Base-by-base conservation (phyloP, 2,329 filamentous ascomycete genomes). In the Botrytis hyacinthi region DNA sequence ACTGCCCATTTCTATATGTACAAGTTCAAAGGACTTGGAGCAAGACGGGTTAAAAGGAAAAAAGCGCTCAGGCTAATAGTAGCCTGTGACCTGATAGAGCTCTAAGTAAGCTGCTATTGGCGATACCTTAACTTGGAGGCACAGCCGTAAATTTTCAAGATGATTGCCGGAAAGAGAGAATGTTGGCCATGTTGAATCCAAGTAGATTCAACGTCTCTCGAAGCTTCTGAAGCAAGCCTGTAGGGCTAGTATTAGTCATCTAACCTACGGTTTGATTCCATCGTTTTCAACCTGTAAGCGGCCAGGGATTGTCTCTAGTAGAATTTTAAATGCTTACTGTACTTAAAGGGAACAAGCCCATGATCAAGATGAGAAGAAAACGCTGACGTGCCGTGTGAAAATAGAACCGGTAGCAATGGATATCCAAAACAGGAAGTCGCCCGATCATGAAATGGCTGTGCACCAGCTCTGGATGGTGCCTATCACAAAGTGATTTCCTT, bases 31-130 rank as follows among this genome's bases (percentile, higher is more conserved):
- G 48, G 18, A 42, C 37, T 57, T n/a, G 66, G 66, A 57, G 37
- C 48, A 69, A 60, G 51, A 69, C 63, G 51, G 71, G 63, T 26
- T 40, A 59, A 46, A 46, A 37, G 32, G 42, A n/a, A 72, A 51
- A 68, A 60, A 60, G 71, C 51, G 71, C 71, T 48, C 65, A 72
- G 71, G 63, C 71, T 72, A 72, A 72, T 72, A 32, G 42, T 29
- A 72, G 46, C 48, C 40, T 57, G 62, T 69, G 71, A 72, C 40
- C n/a, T 42, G 32, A 20, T 57, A 57, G n/a, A 69, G 48, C 48
- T 57, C 12, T 44, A 68, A 57, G 48, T 42, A 40, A 57, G 66
- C 66, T 69, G 48, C 29, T 68, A 69, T 32, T 69, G 29, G 35
- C 40, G 42, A 60, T 48, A 48, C 4, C 40, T 26, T 32, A 51